A percentile compares a stretch with the other conserved stretches of the same genome.
Conservation (phyloP, 306 rosid species). For the Sicyos edulis region DNA sequence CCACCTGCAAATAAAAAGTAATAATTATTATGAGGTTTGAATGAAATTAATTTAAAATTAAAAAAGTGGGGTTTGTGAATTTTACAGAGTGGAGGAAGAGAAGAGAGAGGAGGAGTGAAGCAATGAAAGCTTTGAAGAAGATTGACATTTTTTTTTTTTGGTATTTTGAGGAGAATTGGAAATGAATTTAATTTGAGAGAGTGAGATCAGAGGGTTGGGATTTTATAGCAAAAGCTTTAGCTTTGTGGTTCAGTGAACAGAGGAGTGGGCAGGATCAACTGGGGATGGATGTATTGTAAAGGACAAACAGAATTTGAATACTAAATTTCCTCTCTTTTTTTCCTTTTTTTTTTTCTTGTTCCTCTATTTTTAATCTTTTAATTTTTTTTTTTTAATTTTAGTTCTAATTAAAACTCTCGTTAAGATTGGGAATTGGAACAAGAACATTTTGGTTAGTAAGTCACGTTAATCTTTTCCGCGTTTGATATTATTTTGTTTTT, state of each 20-base stretch:
- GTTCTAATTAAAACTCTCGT: no score
- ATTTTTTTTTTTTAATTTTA: no score
- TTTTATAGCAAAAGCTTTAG: background rate
- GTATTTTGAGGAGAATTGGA: no score
- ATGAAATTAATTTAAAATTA: background rate
- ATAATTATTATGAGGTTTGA: background rate
- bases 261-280: background rate
- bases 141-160: background rate
- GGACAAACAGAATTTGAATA: no score
- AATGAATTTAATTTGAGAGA: background rate
- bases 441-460: no score
- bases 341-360: no score
- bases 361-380: no score
- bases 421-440: no score
- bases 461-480: no score
- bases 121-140: background rate
- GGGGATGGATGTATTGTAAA: background rate
- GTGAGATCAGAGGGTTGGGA: background rate
- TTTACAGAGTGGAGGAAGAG: conserved; percentile 7
- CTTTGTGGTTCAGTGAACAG: background rate
- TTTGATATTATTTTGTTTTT: no score
- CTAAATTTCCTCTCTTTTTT: no score
- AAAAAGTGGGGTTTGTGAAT: background rate
- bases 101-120: background rate
- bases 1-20: background rate